Conservation (phyloP, 169 alveolate species). For the Eimeria tenella region DNA sequence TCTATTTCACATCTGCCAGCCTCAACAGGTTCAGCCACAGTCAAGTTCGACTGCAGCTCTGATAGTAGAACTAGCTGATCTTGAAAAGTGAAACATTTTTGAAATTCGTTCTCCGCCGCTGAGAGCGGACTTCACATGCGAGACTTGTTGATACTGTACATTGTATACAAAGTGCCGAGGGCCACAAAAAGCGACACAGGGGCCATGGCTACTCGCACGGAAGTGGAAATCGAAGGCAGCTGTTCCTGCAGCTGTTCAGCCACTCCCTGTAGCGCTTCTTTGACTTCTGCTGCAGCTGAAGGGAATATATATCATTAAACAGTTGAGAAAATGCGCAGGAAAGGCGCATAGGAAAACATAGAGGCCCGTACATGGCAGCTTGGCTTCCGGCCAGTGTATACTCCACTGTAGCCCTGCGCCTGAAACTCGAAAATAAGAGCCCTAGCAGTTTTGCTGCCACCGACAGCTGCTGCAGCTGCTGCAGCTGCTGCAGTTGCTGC, state of each 20-base stretch:
- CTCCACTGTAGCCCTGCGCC: slow-evolving; percentile 37
- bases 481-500: too few relatives aligned
- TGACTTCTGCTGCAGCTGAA: slow-evolving; percentile 40
- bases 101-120: too few relatives aligned
- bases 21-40: too few relatives aligned
- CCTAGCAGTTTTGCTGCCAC: neutral
- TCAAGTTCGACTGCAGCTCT: too few relatives aligned
- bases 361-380: slow-evolving; percentile 19
- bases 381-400: slow-evolving; percentile 61
- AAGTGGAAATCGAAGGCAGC: slow-evolving; percentile 48
- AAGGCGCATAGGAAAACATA: neutral
- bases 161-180: slow-evolving; percentile 10
- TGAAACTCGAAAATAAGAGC: neutral
- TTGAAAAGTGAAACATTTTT: too few relatives aligned
- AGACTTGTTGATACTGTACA: slow-evolving; percentile 55
- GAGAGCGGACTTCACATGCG: neutral
- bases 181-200: slow-evolving; percentile 16
- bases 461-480: too few relatives aligned
- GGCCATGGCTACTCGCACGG: slow-evolving; percentile 40
- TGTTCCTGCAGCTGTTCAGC: slow-evolving; percentile 47
- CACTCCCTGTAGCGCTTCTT: slow-evolving; percentile 27
- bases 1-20: too few relatives aligned
- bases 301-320: neutral
- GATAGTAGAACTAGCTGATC: too few relatives aligned
- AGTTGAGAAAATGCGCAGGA: neutral